phyloP scores from a whole-genome alignment of 257 asterid genomes.

The Rehmannia glutinosa region DNA sequence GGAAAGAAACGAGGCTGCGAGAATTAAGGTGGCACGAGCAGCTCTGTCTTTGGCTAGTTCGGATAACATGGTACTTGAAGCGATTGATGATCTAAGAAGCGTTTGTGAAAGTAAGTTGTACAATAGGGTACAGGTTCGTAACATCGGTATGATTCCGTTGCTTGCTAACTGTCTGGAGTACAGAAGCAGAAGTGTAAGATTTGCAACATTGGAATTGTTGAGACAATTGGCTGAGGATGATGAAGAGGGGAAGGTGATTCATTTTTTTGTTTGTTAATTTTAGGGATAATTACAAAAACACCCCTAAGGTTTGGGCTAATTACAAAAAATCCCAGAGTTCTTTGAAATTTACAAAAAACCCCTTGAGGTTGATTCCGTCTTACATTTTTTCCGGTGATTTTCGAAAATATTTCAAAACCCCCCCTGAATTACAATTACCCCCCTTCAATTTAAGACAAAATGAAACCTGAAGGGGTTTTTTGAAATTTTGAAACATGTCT shows the following conservation, averaged over 20 bases:
- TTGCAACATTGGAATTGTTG: conserved; percentile 39
- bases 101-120: conserved; percentile 42
- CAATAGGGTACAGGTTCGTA: conserved; percentile 56
- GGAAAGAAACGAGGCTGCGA: conserved; percentile 70
- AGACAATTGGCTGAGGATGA: conserved; percentile 60
- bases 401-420: too few species aligned
- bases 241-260: conserved; percentile 49
- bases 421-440: not conserved
- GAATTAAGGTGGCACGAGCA: conserved; percentile 67
- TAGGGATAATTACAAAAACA: not conserved
- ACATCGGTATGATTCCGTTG: conserved; percentile 56
- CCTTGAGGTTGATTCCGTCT: not conserved
- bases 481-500: too few species aligned
- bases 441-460: too few species aligned
- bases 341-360: too few species aligned
- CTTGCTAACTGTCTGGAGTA: conserved; percentile 48
- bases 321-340: not conserved
- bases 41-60: conserved; percentile 65
- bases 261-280: not conserved
- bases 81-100: conserved; percentile 51
- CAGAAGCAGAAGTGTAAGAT: conserved; percentile 52
- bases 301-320: not conserved
- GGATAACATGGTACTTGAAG: conserved; percentile 63
- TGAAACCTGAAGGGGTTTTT: too few species aligned
- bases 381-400: not conserved